A percentile compares a stretch with the other conserved stretches of the same genome.
phyloP scores from a whole-genome alignment of 495 filamentous ascomycete species.

The Talaromyces stipitatus region DNA sequence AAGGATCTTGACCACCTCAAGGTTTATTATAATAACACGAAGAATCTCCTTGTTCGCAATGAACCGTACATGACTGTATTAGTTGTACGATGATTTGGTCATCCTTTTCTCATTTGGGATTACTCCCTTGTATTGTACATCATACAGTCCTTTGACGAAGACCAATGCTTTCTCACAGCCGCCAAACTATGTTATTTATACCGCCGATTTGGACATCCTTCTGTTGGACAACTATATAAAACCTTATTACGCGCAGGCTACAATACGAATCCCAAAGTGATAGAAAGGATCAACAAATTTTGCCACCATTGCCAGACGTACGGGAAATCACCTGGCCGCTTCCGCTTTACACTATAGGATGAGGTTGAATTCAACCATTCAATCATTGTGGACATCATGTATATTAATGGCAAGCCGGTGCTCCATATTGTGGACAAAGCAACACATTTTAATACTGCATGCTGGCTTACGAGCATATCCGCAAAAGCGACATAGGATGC shows the following conservation, averaged over 20 bases:
- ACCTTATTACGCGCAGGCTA: neutral
- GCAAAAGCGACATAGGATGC: conserved; percentile 14
- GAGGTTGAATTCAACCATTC: neutral
- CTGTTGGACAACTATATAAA: neutral
- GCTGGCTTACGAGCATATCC: neutral
- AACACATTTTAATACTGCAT: conserved; percentile 7
- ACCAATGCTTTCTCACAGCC: neutral
- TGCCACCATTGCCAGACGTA: neutral
- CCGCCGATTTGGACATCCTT: neutral
- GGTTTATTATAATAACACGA: neutral
- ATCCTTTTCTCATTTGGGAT: neutral
- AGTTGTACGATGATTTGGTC: neutral
- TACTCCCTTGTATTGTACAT: neutral
- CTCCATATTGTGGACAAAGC: conserved; percentile 1
- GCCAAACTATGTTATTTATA: neutral
- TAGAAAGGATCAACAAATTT: neutral
- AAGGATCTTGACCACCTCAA: neutral
- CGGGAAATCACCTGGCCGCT: neutral
- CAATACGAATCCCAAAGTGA: neutral
- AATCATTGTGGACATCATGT: neutral
- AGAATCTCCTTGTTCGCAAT: neutral
- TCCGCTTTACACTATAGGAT: neutral
- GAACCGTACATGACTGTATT: neutral
- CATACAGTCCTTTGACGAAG: neutral
- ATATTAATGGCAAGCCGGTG: neutral